A percentile compares a stretch with the other conserved stretches of the same genome.
phyloP scores from a whole-genome alignment of 2,329 filamentous ascomycete genomes.

The Blastomyces silverae region DNA sequence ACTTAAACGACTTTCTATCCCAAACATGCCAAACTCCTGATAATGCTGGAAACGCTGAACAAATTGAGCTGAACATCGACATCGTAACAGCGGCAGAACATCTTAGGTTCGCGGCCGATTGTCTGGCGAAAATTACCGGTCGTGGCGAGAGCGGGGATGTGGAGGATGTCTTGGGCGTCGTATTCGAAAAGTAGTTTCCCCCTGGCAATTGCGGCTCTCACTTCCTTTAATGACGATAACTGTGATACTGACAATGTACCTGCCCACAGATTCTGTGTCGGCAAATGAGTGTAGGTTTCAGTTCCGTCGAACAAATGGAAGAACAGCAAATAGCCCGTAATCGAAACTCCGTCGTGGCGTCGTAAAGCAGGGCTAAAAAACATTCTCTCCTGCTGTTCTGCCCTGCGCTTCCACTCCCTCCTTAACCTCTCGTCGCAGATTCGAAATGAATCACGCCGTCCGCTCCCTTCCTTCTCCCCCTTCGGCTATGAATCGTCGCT shows the following conservation, averaged over 20 bases:
- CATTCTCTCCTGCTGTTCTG: background rate
- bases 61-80: slow-evolving; percentile 49
- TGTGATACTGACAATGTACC: slow-evolving; percentile 17
- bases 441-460: background rate
- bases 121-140: slow-evolving; percentile 81
- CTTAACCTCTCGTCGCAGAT: slow-evolving; percentile 2
- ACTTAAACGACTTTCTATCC: slow-evolving; percentile 66
- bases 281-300: slow-evolving; percentile 38
- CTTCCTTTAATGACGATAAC: slow-evolving; percentile 16
- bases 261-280: slow-evolving; percentile 49
- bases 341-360: slow-evolving; percentile 11
- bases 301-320: slow-evolving; percentile 2
- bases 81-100: slow-evolving; percentile 87
- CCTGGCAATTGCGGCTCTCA: slow-evolving; percentile 7
- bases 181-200: slow-evolving; percentile 83
- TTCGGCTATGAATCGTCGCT: slow-evolving; percentile 19
- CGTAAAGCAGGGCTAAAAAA: background rate
- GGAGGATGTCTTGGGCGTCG: slow-evolving; percentile 89
- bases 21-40: slow-evolving; percentile 42
- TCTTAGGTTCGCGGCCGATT: slow-evolving; percentile 70
- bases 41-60: slow-evolving; percentile 19
- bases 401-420: background rate
- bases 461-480: background rate
- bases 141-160: slow-evolving; percentile 79
- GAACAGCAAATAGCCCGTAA: slow-evolving; percentile 6